Evolutionary conservation across 2,329 filamentous ascomycete genomes (phyloP), one percentile per base, ranked within the genome.

Genomic region (Fusarium brevicatenulatum): DNA sequence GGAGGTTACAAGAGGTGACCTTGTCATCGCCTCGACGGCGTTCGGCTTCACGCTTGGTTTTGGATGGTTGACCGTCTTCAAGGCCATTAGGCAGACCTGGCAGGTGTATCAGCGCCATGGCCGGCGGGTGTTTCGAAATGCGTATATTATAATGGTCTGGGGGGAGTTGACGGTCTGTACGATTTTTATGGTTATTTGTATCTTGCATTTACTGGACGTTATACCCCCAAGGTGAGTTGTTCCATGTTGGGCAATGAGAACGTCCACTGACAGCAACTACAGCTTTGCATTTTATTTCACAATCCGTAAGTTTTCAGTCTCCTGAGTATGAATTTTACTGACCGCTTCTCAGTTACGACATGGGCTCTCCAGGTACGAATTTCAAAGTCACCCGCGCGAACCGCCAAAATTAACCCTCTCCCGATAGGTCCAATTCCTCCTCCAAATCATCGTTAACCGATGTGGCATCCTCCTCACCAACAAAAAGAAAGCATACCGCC

Each of bases 101-200:
- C 79, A 80, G 12, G 67, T 81, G 43, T 84, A 78, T 62, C 73
- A 78, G n/a, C 81, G 78, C 13, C 79, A 75, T 46, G 77, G 81
- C 10, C 53, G 46, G 23, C 55, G 80, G 75, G 73, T 81, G 62
- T 53, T 63, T 71, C 80, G 75, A 19, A 85, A 84, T 67, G 77
- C 81, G 2, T 86, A 86, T 66, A 79, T 87, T 0, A 84, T 82
- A 79, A 83, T 87, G 82, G 82, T 87, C 60, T 87, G 85, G 85
- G 57, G 82, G 34, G 85, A 87, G 72, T 79, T 86, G 7, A 4
- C 80, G 3, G 82, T 83, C 7, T 86, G 82, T 16, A 77, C 84
- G 16, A 69, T 79, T 13, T 86, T 87, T 43, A 82, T 80, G 10
- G 66, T 85, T 30, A 80, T 86, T 34, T 79, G 77, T 36, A 74